These are phyloP conservation scores for Pilaira anomala DNA, from an alignment of 192 early-diverging fungal genomes.

Conservation along the genomic window DNA sequence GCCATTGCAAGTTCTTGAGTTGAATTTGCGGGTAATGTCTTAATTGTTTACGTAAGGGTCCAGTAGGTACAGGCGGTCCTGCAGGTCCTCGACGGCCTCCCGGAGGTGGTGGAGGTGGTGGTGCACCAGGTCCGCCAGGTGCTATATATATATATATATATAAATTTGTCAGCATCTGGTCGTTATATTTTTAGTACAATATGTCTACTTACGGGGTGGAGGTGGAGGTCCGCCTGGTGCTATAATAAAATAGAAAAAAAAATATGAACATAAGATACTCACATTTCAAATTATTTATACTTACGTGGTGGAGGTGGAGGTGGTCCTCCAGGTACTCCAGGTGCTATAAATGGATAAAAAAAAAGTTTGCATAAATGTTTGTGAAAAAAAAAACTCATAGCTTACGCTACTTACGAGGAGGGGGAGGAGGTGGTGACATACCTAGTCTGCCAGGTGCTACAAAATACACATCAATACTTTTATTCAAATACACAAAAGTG, in stretches of 20 bases:
- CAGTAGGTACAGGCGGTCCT: slow-evolving; percentile 17
- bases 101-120: slow-evolving; percentile 38
- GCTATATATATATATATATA: slow-evolving; percentile 6
- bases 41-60: slow-evolving; percentile 26
- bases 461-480: too few species aligned
- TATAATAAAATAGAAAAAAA: too few species aligned
- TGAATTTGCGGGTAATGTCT: slow-evolving; percentile 29
- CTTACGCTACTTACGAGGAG: slow-evolving; percentile 6
- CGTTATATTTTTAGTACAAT: too few species aligned
- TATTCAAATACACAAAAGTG: too few species aligned
- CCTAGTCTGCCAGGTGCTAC: background rate
- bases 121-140: slow-evolving; percentile 20
- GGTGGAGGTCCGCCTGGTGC: slow-evolving; percentile 19
- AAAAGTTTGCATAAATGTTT: background rate
- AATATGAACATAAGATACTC: too few species aligned
- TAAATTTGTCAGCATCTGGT: too few species aligned
- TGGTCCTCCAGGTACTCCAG: background rate
- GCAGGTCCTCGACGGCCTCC: slow-evolving; percentile 20
- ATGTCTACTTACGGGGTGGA: slow-evolving; percentile 16
- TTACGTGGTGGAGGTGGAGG: slow-evolving; percentile 19
- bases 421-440: slow-evolving; percentile 13
- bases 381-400: background rate
- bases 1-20: slow-evolving; percentile 35
- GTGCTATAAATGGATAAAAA: slow-evolving; percentile 5
- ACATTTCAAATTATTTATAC: background rate